Base-by-base conservation (phyloP, 2,329 filamentous ascomycete species). In the Aspergillus sp. region DNA sequence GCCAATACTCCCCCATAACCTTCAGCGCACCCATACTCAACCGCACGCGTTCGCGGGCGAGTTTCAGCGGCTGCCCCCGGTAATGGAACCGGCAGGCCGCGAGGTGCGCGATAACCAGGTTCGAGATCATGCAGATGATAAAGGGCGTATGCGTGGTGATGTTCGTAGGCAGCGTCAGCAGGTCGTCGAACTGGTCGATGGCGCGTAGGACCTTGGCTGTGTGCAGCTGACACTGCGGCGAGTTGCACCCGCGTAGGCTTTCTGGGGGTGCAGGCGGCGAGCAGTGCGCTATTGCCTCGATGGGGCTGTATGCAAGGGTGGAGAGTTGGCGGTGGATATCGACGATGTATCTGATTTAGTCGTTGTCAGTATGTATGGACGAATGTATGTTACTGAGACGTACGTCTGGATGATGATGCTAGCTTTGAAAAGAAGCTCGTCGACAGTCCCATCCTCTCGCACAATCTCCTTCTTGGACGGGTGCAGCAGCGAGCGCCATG, bases 381-480 rank as follows among this genome's bases (percentile, higher is more conserved):
- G 22, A 24, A 24, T 5, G 22, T 24, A 6, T n/a, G n/a, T n/a
- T n/a, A n/a, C n/a, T n/a, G n/a, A n/a, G 22, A 24, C 63, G 42
- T 54, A 70, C 66, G 62, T 66, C 36, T 81, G 73, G 45, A 80
- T 80, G 67, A 93, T 89, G 81, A 93, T 90, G 63, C 90, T 85
- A 1, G 89, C 91, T 70, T 93, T 89, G 74, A 95, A 95, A 69
- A 95, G 85, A 81, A 95, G 87, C 72, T 69, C 65, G 45, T 71
- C 69, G 8, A 69, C 51, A 2, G 65, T 67, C 39, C 89, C 86
- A 62, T 86, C 83, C 62, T 82, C 81, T 58, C 84, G 82, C 38
- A 77, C 68, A 13, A 75, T 59, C 5, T 68, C 62, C 9, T 64
- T 65, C 36, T 72, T 70, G 0, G 61, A 59, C 8, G 71, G 62